A percentile compares a stretch with the other conserved stretches of the same genome.
phyloP scores from a whole-genome alignment of 805 yeast genomes.

The Jamesozyma lodderae region DNA sequence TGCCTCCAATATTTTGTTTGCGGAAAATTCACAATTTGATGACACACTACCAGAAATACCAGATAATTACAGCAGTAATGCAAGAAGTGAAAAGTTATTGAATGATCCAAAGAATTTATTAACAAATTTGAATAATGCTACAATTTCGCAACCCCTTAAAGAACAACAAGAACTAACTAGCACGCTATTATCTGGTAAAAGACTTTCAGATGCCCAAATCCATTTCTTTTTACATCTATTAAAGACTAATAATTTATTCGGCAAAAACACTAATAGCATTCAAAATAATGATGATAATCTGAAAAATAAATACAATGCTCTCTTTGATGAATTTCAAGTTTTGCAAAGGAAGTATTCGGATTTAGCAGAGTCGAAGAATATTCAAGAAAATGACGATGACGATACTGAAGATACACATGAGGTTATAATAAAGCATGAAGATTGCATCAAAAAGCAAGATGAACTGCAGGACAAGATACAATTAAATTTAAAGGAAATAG shows the following conservation, averaged over 20 bases:
- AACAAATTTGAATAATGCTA: constrained; percentile 15
- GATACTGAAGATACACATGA: neutral
- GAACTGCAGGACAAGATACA: constrained; percentile 3
- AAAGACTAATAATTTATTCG: constrained; percentile 5
- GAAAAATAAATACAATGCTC: constrained; percentile 9
- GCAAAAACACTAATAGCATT: constrained; percentile 19
- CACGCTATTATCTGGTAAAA: constrained; percentile 19
- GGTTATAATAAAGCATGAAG: neutral
- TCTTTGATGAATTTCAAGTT: constrained; percentile 10
- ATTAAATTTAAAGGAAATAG: constrained; percentile 1
- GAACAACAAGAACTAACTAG: constrained; percentile 25
- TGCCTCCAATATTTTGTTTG: constrained; percentile 21
- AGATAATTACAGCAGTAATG: neutral
- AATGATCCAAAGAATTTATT: constrained; percentile 12
- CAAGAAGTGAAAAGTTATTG: neutral
- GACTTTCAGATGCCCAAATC: constrained; percentile 23
- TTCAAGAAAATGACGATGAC: constrained; percentile 1
- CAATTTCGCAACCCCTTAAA: constrained; percentile 25
- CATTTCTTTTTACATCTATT: constrained; percentile 14
- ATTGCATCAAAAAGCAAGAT: constrained; percentile 3
- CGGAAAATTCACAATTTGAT: constrained; percentile 28
- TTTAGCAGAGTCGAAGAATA: neutral
- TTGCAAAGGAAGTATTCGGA: constrained; percentile 4
- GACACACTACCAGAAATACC: constrained; percentile 24
- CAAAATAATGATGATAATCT: constrained; percentile 5